Base-by-base conservation (phyloP, 352 stramenopile genomes). In the Pythium dissimile region DNA sequence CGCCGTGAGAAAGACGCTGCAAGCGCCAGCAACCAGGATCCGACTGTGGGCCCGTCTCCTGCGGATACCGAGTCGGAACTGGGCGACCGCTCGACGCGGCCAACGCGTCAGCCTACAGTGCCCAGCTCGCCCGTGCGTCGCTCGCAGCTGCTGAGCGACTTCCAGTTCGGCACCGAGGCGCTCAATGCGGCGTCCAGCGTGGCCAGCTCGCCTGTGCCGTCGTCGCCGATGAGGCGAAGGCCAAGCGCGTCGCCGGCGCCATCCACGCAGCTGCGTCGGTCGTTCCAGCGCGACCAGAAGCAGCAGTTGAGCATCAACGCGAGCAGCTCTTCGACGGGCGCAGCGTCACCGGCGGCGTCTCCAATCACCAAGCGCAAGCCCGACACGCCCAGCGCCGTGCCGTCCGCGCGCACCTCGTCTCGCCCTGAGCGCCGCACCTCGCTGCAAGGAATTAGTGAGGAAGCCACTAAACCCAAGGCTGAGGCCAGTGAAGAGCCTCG, bases 371-470 rank as follows among this genome's bases (percentile, higher is more conserved):
- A 54, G 51, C 64, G 58, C 34, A 70, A 70, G 51, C 62, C 62
- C 16, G 62, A 70, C 31, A 70, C 62, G 9, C 62, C 62, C 0
- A 70, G 62, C 34, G 45, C 45, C 9, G 21, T 48, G 24, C 55
- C 62, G 5, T 49, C 62, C 10, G 20, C 30, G 2, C 50, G 56
- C 10, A 23, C n/a, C n/a, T n/a, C 43, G 7, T 13, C 56, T 1
- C 54, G 62, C 4, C 27, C 52, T 13, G 62, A 65, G 24, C 54
- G 62, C 21, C 54, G 62, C 5, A 24, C 10, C 9, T 54, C 48
- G 26, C 71, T 84, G 1, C 54, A 84, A 15, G 69, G 75, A 8
- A 79, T 85, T 62, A 35, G n/a, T 1, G 62, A 70, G 38, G 62
- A 70, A 44, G 44, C 49, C 18, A 41, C 13, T 13, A 15, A 52